These are phyloP conservation scores for Suillus ampliporus DNA, from an alignment of 768 basidiomycete species.

Conservation along the genomic window DNA sequence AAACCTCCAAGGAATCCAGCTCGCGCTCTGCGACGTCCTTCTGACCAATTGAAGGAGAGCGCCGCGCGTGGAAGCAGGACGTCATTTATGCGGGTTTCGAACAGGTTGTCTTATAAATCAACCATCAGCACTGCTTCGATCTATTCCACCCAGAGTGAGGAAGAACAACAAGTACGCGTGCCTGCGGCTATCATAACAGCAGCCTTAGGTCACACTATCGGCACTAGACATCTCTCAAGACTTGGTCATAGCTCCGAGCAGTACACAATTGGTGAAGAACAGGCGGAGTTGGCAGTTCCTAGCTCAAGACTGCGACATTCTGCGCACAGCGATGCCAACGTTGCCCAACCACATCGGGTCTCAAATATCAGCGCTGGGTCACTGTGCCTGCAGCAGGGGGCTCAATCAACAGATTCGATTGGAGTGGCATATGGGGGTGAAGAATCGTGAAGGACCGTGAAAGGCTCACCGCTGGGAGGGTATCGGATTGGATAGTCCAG, in stretches of 20 bases:
- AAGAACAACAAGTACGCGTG: slow-evolving; percentile 38
- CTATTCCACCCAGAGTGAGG: slow-evolving; percentile 46
- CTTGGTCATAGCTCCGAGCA: slow-evolving; percentile 22
- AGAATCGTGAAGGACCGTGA: slow-evolving; percentile 13
- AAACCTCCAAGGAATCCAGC: slow-evolving; percentile 4
- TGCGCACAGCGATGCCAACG: neutral
- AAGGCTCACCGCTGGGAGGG: neutral
- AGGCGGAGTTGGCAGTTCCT: slow-evolving; percentile 1
- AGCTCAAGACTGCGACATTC: neutral
- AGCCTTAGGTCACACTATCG: slow-evolving; percentile 38
- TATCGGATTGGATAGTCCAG: neutral
- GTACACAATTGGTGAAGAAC: slow-evolving; percentile 18
- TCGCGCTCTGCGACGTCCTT: neutral
- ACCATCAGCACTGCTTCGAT: slow-evolving; percentile 41
- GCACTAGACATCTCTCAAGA: slow-evolving; percentile 22
- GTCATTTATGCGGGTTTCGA: neutral
- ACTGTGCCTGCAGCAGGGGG: slow-evolving; percentile 17
- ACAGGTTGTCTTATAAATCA: slow-evolving; percentile 23
- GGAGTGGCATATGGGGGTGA: slow-evolving; percentile 37
- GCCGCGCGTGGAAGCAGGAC: neutral
- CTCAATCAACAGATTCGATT: slow-evolving; percentile 19
- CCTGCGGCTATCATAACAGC: slow-evolving; percentile 44
- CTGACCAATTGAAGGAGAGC: neutral
- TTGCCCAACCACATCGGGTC: slow-evolving; percentile 27
- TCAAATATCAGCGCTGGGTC: slow-evolving; percentile 38